Conservation (phyloP, 805 yeast genomes). For the Phaffomyces thermotolerans region DNA sequence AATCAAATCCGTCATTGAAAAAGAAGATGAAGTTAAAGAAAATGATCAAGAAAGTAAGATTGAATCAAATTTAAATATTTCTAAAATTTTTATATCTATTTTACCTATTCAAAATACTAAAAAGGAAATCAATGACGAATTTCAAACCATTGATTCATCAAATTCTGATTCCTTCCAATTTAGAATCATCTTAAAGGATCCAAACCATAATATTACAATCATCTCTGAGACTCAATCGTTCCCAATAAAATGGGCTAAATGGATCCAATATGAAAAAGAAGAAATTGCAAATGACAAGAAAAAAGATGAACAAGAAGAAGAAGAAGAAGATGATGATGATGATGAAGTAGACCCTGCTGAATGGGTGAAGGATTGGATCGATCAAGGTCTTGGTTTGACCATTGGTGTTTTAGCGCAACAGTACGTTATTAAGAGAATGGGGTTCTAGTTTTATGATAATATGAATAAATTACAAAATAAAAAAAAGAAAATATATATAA, state of each 20-base stretch:
- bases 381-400: slow-evolving; percentile 67
- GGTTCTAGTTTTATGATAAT: slow-evolving; percentile 17
- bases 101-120: slow-evolving; percentile 43
- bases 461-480: no score
- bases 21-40: slow-evolving; percentile 15
- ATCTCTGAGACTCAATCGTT: slow-evolving; percentile 81
- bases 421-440: slow-evolving; percentile 86
- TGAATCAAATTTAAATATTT: slow-evolving; percentile 22
- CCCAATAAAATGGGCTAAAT: slow-evolving; percentile 86
- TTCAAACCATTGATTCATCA: slow-evolving; percentile 30
- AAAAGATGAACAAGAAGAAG: slow-evolving; percentile 16
- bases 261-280: slow-evolving; percentile 49
- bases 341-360: slow-evolving; percentile 69
- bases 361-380: slow-evolving; percentile 77
- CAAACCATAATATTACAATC: slow-evolving; percentile 66
- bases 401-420: slow-evolving; percentile 87
- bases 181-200: slow-evolving; percentile 69
- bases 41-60: not conserved
- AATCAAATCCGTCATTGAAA: slow-evolving; percentile 33
- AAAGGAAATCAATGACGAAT: slow-evolving; percentile 17
- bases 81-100: slow-evolving; percentile 65
- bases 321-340: slow-evolving; percentile 23
- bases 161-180: slow-evolving; percentile 59
- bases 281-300: slow-evolving; percentile 21
- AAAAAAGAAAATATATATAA: no score